Evolutionary conservation across 169 alveolate species (phyloP).

Genomic region (Plasmodium gaboni): DNA sequence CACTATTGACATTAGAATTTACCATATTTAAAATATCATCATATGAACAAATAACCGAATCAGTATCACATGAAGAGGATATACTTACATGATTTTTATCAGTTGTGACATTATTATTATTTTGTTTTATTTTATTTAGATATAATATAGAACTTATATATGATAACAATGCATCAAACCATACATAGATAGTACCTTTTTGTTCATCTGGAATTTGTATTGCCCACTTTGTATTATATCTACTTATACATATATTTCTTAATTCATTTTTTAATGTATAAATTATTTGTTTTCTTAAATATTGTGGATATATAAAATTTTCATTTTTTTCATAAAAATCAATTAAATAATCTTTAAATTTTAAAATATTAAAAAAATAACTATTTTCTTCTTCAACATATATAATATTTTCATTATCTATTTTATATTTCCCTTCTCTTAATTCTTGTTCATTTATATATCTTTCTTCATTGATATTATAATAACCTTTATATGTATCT

Average conservation of each 20-base stretch:
- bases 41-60: constrained; percentile 2
- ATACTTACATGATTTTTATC: too few relatives aligned
- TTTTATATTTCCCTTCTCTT: constrained; percentile 19
- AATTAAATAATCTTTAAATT: constrained; percentile 71
- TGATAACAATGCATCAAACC: constrained; percentile 93
- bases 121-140: constrained; percentile 2
- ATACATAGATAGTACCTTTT: constrained; percentile 91
- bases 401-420: constrained; percentile 58
- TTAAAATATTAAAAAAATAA: constrained; percentile 79
- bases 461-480: constrained; percentile 79
- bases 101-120: neutral
- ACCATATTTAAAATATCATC: constrained; percentile 33
- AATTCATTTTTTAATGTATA: constrained; percentile 62
- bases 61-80: neutral
- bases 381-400: constrained; percentile 82
- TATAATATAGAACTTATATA: constrained; percentile 82
- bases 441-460: constrained; percentile 24
- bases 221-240: constrained; percentile 85
- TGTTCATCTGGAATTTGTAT: constrained; percentile 75
- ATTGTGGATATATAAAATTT: constrained; percentile 64
- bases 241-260: constrained; percentile 81
- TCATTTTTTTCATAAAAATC: constrained; percentile 72
- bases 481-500: constrained; percentile 84
- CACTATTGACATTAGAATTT: too few relatives aligned
- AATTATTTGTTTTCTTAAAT: constrained; percentile 60